Evolutionary conservation across 2,329 filamentous ascomycete genomes (phyloP), one percentile per base, ranked within the genome.

Genomic region (Penicillium sp.): DNA sequence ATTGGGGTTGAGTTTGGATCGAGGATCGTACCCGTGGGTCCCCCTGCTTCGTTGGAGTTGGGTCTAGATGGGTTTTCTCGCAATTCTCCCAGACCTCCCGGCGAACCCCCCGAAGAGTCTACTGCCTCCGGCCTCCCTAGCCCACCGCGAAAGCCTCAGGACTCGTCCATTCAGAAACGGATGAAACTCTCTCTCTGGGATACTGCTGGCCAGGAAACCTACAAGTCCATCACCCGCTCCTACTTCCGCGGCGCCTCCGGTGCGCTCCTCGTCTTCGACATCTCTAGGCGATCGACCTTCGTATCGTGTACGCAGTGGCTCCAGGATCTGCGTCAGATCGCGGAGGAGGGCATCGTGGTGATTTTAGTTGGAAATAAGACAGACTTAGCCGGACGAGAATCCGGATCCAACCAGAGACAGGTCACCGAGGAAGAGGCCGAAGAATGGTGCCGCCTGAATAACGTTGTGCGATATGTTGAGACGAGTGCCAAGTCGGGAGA

Each of bases 121-220:
- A 38, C 53, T 43, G 55, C 48, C 15, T 61, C 65, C 21, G 68
- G 69, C 10, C 63, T 72, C 28, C 70, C 72, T 13, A 70, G 57
- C 47, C 72, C 69, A 49, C 71, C 70, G 38, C 65, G 58, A 42
- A 74, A 70, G 56, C 60, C 62, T 42, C 65, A 70, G 59, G 65
- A 70, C 36, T 62, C 70, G 13, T 68, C 70, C 36, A 60, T 63
- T 41, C 82, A 85, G 63, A 84, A 84, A 85, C 87, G 93, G 76
- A 96, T 96, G 91, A 96, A 96, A 75, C 82, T 96, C 5, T 90
- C 86, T 42, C 79, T 97, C 10, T 97, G 93, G 93, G 93, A 96
- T 70, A 97, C 93, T 0, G 93, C 93, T 15, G 93, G 93, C 24
- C 93, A 97, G 73, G 93, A 97, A 77, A 96, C 91, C 12, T 97